phyloP scores from a whole-genome alignment of 345 rosid species.

The Gossypium raimondii region DNA sequence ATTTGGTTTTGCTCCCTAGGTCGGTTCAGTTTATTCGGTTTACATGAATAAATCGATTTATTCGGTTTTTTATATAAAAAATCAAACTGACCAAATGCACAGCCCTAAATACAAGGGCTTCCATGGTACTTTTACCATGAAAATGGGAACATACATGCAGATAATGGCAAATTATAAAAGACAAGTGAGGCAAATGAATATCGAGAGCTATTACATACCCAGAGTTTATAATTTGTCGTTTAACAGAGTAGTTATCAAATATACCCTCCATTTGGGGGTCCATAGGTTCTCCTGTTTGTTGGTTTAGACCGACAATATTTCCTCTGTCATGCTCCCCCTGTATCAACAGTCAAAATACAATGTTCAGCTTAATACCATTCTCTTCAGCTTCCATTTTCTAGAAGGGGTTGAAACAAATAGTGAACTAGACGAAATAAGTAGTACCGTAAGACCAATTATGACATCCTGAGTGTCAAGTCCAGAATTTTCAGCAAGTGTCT shows the following conservation, averaged over 20 bases:
- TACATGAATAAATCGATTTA: too few relatives aligned
- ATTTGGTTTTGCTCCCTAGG: too few relatives aligned
- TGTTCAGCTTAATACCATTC: neutral
- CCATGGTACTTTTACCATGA: too few relatives aligned
- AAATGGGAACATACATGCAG: neutral
- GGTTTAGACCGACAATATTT: constrained; percentile 78
- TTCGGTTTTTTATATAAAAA: too few relatives aligned
- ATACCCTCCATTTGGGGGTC: constrained; percentile 92
- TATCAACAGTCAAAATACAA: constrained; percentile 14
- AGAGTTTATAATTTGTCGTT: constrained; percentile 87
- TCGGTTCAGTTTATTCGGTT: too few relatives aligned
- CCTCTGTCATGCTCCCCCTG: constrained; percentile 97
- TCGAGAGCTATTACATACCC: constrained; percentile 46
- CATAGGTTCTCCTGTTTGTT: constrained; percentile 75
- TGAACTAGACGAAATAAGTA: neutral
- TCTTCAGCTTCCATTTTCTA: neutral
- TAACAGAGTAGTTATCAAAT: constrained; percentile 90
- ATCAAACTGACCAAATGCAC: too few relatives aligned
- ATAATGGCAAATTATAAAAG: neutral
- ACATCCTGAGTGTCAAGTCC: constrained; percentile 97
- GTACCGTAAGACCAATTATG: constrained; percentile 79
- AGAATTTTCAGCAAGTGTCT: constrained; percentile 93
- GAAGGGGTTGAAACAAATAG: neutral
- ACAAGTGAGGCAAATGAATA: neutral
- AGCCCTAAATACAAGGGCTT: too few relatives aligned